Percentiles rank a stretch among this genome's conserved stretches.
Conservation (phyloP, 768 basidiomycete genomes). For the Scleroderma bovista region DNA sequence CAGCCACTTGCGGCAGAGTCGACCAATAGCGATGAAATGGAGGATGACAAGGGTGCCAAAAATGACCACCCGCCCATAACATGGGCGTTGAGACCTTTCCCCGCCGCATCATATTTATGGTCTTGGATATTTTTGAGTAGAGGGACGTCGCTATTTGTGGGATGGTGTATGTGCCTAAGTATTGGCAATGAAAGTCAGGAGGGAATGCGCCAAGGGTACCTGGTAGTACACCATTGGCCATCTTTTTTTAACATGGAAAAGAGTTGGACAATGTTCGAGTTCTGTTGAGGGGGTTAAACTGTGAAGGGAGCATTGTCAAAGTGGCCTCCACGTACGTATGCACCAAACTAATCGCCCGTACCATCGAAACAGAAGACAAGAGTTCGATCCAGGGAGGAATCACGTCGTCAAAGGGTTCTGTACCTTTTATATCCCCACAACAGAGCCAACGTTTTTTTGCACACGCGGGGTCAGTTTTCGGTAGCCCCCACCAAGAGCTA, state of each 20-base stretch:
- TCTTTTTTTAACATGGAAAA: slow-evolving; percentile 70
- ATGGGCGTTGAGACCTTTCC: slow-evolving; percentile 57
- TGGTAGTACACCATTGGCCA: slow-evolving; percentile 70
- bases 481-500: no score
- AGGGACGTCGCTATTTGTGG: slow-evolving; percentile 58
- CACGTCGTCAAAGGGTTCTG: slow-evolving; percentile 29
- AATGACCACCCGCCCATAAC: slow-evolving; percentile 49
- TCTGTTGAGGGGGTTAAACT: slow-evolving; percentile 32
- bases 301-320: background rate
- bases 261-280: slow-evolving; percentile 67
- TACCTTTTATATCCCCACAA: no score
- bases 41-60: background rate
- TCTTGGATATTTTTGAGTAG: slow-evolving; percentile 48
- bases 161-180: slow-evolving; percentile 54
- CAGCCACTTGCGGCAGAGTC: slow-evolving; percentile 52
- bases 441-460: no score
- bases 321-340: slow-evolving; percentile 40
- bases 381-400: slow-evolving; percentile 47
- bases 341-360: slow-evolving; percentile 59
- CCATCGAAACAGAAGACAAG: slow-evolving; percentile 67
- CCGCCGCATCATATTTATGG: slow-evolving; percentile 57
- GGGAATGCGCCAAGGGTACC: slow-evolving; percentile 27
- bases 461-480: no score
- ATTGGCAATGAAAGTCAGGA: slow-evolving; percentile 1
- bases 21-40: slow-evolving; percentile 1